phyloP scores from a whole-genome alignment of 129 eudicot species.

The Chrysanthemum seticuspe region DNA sequence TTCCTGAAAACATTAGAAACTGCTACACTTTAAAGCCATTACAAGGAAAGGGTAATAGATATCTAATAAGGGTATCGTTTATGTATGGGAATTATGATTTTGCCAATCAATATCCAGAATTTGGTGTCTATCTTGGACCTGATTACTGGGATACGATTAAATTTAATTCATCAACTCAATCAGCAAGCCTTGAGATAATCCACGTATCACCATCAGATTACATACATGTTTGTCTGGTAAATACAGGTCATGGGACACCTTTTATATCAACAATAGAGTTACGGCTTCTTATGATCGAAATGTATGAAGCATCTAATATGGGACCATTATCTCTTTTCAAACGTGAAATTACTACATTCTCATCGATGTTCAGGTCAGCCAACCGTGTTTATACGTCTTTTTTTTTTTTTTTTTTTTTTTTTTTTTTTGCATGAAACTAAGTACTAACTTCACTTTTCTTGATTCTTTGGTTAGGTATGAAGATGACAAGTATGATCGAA shows the following conservation, averaged over 20 bases:
- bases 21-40: slow-evolving; percentile 52
- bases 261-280: slow-evolving; percentile 45
- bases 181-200: slow-evolving; percentile 33
- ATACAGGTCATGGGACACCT: slow-evolving; percentile 39
- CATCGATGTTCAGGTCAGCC: too few species aligned
- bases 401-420: too few species aligned
- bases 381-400: too few species aligned
- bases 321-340: slow-evolving; percentile 15
- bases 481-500: too few species aligned
- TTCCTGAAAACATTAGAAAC: slow-evolving; percentile 48
- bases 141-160: slow-evolving; percentile 37
- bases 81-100: slow-evolving; percentile 60
- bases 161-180: background rate
- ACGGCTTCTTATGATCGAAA: slow-evolving; percentile 29
- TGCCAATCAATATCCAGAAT: slow-evolving; percentile 34
- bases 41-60: slow-evolving; percentile 39
- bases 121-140: slow-evolving; percentile 49
- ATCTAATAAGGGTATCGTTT: slow-evolving; percentile 44
- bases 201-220: slow-evolving; percentile 35
- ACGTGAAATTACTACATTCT: too few species aligned
- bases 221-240: slow-evolving; percentile 43
- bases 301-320: slow-evolving; percentile 20
- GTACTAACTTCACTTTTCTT: too few species aligned
- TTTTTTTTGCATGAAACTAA: too few species aligned
- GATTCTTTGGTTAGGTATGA: too few species aligned